Base-by-base conservation (phyloP, 1,139 yeast genomes). In the Candida smagusa region DNA sequence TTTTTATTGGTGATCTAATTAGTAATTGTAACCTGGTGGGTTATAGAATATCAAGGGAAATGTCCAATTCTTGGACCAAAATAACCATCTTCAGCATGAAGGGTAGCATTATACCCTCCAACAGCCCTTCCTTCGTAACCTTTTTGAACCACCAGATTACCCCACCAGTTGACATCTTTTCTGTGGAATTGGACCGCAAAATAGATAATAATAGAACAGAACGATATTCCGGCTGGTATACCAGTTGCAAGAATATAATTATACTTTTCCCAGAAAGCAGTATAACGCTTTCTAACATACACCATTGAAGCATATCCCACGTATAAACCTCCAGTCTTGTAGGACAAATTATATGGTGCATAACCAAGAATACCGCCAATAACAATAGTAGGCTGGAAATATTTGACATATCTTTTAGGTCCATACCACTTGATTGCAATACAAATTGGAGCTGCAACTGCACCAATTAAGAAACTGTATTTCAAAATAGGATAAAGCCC, bases 381-480 rank as follows among this genome's bases (percentile, higher is more conserved):
- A 22, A 52, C 36, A 34, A 52, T 30, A 4, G 47, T 44, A 2
- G 58, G 58, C 35, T 53, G 53, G 45, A 51, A 50, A 27, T 37
- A 38, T 23, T 39, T 43, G 26, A 39, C 35, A 24, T 31, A 38
- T 28, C 33, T 39, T 33, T 33, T 32, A 6, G 53, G 53, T 4
- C 45, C 49, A 22, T 45, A 48, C 34, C 45, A 47, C 40, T 62
- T 63, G 40, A 62, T 44, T 47, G 53, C 50, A 21, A 52, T 48
- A 41, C 59, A 54, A 3, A 66, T 59, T 16, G 59, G 35, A 1
- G 59, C 68, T 40, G 59, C 43, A 19, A 62, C 35, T 5, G 49
- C 56, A 0, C 69, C 69, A 26, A 64, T 40, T 12, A 63, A 45
- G 42, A 63, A 62, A 41, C 67, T 62, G 58, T 61, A 64, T 37